Conservation (phyloP, 2,329 filamentous ascomycete species). For the Pseudogymnoascus sp. region DNA sequence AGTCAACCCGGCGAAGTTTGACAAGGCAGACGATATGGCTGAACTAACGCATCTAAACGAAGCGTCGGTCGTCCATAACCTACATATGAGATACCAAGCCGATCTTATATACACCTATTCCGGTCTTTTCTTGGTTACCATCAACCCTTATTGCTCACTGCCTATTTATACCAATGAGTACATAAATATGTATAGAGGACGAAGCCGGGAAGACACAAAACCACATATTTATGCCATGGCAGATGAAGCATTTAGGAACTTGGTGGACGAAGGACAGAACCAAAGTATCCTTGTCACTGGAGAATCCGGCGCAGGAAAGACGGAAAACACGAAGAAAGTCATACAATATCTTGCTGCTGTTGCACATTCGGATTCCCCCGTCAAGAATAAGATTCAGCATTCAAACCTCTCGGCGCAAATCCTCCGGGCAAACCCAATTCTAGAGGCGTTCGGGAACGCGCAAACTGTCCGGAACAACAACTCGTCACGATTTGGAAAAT, state of each 20-base stretch:
- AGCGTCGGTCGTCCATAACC: conserved; percentile 93
- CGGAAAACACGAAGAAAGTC: conserved; percentile 98
- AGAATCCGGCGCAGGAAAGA: conserved; percentile 96
- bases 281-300: conserved; percentile 97
- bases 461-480: conserved; percentile 98
- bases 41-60: conserved; percentile 97
- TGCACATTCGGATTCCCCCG: conserved; percentile 68
- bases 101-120: conserved; percentile 99
- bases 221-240: conserved; percentile 98
- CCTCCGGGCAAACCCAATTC: conserved; percentile 86
- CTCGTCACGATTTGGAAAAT: conserved; percentile 96
- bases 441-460: conserved; percentile 96
- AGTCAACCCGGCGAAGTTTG: conserved; percentile 98
- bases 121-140: conserved; percentile 88
- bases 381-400: conserved; percentile 52
- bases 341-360: conserved; percentile 97
- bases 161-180: conserved; percentile 97
- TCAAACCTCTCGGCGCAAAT: conserved; percentile 95
- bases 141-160: conserved; percentile 91
- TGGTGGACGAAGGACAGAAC: conserved; percentile 90
- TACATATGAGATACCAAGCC: conserved; percentile 88
- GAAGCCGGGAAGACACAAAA: conserved; percentile 84
- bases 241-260: conserved; percentile 88
- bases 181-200: conserved; percentile 94
- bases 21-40: conserved; percentile 99